Percentiles rank a stretch among this genome's conserved stretches.
phyloP scores from a whole-genome alignment of 176 grass and related monocot species.

The Thinopyrum elongatum region DNA sequence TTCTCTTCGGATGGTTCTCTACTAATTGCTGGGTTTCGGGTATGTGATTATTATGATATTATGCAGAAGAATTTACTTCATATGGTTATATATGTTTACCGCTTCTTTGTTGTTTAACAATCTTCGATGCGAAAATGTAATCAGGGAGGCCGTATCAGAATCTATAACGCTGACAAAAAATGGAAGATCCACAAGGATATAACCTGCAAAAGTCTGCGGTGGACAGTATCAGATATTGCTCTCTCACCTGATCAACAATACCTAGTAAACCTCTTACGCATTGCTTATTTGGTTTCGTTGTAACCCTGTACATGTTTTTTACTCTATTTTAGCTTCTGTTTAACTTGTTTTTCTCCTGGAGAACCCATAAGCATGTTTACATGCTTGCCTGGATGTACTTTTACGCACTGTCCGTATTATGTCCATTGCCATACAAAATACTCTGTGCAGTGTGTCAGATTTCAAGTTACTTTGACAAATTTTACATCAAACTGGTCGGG shows the following conservation, averaged over 20 bases:
- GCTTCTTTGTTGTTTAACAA: slow-evolving; percentile 2
- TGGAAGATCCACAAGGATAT: slow-evolving; percentile 71
- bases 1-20: slow-evolving; percentile 77
- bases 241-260: slow-evolving; percentile 59
- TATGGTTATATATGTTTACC: neutral
- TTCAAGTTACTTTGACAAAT: neutral
- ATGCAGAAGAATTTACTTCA: neutral
- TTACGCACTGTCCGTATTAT: neutral
- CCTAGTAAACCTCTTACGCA: slow-evolving; percentile 39
- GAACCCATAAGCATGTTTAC: neutral
- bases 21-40: slow-evolving; percentile 61
- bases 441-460: neutral
- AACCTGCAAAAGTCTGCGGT: slow-evolving; percentile 50
- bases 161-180: slow-evolving; percentile 59
- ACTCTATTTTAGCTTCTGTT: neutral
- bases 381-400: neutral
- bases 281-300: neutral
- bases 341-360: neutral
- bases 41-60: slow-evolving; percentile 24
- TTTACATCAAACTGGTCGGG: neutral
- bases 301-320: neutral
- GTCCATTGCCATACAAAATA: neutral
- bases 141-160: slow-evolving; percentile 64
- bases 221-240: slow-evolving; percentile 69
- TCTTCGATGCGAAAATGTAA: slow-evolving; percentile 10